phyloP scores from a whole-genome alignment of 208 protist genomes.

The Trypanosoma brucei region DNA sequence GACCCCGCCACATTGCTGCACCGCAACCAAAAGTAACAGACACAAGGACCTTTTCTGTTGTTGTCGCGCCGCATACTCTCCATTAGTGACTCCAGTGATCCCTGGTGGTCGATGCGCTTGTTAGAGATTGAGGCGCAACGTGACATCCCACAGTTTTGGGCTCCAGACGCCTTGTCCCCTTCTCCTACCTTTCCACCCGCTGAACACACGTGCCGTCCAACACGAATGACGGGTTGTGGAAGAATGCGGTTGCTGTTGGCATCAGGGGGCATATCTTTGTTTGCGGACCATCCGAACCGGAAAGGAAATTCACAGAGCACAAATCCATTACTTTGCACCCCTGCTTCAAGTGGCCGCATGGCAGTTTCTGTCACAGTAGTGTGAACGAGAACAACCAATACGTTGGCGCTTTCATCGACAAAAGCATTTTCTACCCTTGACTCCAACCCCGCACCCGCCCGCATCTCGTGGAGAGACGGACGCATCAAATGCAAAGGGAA shows the following conservation, averaged over 20 bases:
- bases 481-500: slow-evolving; percentile 72
- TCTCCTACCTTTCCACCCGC: not conserved
- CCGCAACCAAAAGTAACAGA: slow-evolving; percentile 39
- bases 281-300: slow-evolving; percentile 60
- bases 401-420: slow-evolving; percentile 60
- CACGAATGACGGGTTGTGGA: slow-evolving; percentile 58
- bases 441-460: slow-evolving; percentile 28
- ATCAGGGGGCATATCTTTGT: slow-evolving; percentile 63
- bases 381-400: slow-evolving; percentile 51
- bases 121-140: slow-evolving; percentile 6
- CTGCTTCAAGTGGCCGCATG: slow-evolving; percentile 11
- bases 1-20: slow-evolving; percentile 51
- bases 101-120: slow-evolving; percentile 43
- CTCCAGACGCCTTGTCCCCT: not conserved
- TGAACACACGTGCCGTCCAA: slow-evolving; percentile 18
- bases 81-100: slow-evolving; percentile 24
- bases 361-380: slow-evolving; percentile 41
- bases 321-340: slow-evolving; percentile 15
- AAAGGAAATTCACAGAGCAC: slow-evolving; percentile 47
- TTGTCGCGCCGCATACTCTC: slow-evolving; percentile 3
- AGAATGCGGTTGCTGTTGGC: slow-evolving; percentile 69
- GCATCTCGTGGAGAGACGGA: slow-evolving; percentile 57
- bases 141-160: slow-evolving; percentile 1
- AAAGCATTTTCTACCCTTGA: slow-evolving; percentile 45
- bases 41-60: slow-evolving; percentile 6